Percentiles rank a stretch among this genome's conserved stretches.
These are phyloP conservation scores for Lachnellula subtilissima DNA, from an alignment of 2,329 filamentous ascomycete genomes.

Conservation along the genomic window DNA sequence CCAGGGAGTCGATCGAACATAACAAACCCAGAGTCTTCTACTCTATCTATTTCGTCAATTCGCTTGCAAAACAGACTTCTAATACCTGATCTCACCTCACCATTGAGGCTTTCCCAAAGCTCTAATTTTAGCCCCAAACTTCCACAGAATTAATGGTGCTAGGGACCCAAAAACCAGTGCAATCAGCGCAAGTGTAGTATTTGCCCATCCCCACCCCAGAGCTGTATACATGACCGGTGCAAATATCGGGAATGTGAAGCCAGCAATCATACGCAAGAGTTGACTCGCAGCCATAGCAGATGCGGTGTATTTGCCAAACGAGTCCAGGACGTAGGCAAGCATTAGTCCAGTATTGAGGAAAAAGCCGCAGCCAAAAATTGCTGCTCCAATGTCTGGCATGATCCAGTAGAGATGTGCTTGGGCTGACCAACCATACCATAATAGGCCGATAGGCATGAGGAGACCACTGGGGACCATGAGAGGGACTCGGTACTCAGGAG, in stretches of 20 bases:
- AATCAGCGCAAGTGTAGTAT: not conserved
- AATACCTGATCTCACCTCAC: too few relatives aligned
- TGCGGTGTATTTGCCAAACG: constrained; percentile 30
- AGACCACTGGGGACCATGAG: constrained; percentile 49
- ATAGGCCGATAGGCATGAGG: constrained; percentile 48
- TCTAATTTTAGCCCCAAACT: not conserved
- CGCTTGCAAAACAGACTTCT: too few relatives aligned
- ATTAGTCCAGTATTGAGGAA: constrained; percentile 20
- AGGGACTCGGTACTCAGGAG: constrained; percentile 57
- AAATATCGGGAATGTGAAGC: constrained; percentile 39
- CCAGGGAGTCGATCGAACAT: too few relatives aligned
- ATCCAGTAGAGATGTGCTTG: constrained; percentile 48
- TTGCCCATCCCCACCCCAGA: not conserved
- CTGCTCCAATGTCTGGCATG: constrained; percentile 48
- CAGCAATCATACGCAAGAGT: constrained; percentile 8
- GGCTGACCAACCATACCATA: constrained; percentile 53
- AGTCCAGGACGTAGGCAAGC: constrained; percentile 47
- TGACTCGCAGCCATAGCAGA: constrained; percentile 46
- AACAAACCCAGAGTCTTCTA: too few relatives aligned
- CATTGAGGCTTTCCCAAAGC: not conserved
- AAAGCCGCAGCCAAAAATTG: constrained; percentile 45
- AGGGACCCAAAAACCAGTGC: not conserved
- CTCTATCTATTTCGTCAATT: too few relatives aligned
- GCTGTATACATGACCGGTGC: constrained; percentile 17
- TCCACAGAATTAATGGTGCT: not conserved